Conservation (phyloP, 192 early-diverging fungal genomes). For the Backusella circina region DNA sequence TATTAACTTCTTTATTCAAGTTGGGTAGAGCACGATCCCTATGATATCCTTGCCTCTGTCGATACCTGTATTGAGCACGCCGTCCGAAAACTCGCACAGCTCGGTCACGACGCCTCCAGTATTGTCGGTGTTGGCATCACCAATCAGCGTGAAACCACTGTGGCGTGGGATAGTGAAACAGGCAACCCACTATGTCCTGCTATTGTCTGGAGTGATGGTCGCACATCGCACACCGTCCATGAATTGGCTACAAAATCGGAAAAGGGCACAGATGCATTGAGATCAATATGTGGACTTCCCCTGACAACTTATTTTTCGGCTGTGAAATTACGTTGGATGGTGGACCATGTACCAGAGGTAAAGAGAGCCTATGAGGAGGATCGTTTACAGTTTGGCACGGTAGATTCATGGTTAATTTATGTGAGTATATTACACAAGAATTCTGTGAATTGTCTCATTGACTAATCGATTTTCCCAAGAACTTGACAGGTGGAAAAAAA, state of each 20-base stretch:
- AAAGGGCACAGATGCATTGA: slow-evolving; percentile 36
- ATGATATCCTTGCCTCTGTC: slow-evolving; percentile 67
- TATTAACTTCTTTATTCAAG: slow-evolving; percentile 26
- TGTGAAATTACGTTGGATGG: slow-evolving; percentile 89
- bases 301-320: slow-evolving; percentile 91
- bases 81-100: slow-evolving; percentile 55
- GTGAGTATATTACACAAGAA: slow-evolving; percentile 36
- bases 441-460: neutral
- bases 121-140: slow-evolving; percentile 84
- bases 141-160: slow-evolving; percentile 91
- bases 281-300: slow-evolving; percentile 75
- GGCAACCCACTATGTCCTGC: slow-evolving; percentile 81
- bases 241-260: slow-evolving; percentile 45
- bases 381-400: slow-evolving; percentile 79
- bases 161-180: slow-evolving; percentile 83
- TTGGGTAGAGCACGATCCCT: slow-evolving; percentile 90
- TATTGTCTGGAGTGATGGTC: slow-evolving; percentile 89
- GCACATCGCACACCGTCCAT: slow-evolving; percentile 75
- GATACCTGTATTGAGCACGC: slow-evolving; percentile 64
- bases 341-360: slow-evolving; percentile 76
- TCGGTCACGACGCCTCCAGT: slow-evolving; percentile 52
- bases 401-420: slow-evolving; percentile 94
- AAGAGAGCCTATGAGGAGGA: slow-evolving; percentile 70
- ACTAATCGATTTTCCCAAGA: slow-evolving; percentile 37
- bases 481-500: slow-evolving; percentile 75